Conservation (phyloP, 345 rosid genomes). For the Psidium friedrichsthalianum region DNA sequence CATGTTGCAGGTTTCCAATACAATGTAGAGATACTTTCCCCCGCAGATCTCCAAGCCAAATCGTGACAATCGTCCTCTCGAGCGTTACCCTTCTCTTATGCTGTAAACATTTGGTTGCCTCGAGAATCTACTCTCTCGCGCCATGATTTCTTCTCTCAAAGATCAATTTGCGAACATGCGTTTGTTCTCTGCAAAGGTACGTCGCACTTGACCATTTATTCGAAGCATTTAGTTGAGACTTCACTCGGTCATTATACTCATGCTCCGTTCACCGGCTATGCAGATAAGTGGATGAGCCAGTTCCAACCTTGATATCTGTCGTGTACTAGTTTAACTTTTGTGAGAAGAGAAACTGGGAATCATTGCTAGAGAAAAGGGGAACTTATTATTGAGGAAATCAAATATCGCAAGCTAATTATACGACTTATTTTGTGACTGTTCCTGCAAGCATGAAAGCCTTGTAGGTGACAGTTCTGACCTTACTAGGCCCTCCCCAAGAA, state of each 20-base stretch:
- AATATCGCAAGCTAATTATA: background rate
- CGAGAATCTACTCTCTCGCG: background rate
- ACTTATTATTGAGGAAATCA: too few relatives aligned
- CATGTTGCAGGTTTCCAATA: background rate
- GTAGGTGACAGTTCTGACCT: background rate
- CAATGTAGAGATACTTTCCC: background rate
- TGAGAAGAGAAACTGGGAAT: background rate
- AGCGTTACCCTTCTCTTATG: background rate
- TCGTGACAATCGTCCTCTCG: background rate
- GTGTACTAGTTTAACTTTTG: background rate
- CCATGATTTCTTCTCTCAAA: background rate
- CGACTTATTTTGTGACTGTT: background rate
- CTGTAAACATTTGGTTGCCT: background rate
- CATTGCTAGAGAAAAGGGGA: background rate
- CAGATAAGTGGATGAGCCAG: background rate
- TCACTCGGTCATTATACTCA: background rate
- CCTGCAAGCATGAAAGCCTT: background rate
- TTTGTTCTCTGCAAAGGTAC: background rate
- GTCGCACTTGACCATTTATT: background rate
- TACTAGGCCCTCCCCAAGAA: background rate
- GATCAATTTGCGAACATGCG: background rate
- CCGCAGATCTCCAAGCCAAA: background rate
- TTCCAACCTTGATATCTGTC: background rate
- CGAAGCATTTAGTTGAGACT: background rate
- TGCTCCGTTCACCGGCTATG: background rate